Percentiles rank a stretch among this genome's conserved stretches.
Conservation (phyloP, 208 protist species). For the Leishmania martiniquensis region DNA sequence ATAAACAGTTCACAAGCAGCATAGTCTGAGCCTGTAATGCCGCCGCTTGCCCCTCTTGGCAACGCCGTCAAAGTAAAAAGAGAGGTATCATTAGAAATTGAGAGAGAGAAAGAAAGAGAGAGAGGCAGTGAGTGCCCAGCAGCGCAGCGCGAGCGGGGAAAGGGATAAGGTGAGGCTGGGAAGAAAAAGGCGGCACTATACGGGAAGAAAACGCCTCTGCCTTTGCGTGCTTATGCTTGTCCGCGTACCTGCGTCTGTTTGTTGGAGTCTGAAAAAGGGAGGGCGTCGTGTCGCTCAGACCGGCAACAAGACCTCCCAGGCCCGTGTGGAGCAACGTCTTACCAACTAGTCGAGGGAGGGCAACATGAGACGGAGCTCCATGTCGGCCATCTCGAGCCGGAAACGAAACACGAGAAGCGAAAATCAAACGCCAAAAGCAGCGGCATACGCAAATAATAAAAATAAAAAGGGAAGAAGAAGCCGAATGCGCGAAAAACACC, state of each 20-base stretch:
- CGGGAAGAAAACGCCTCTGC: not conserved
- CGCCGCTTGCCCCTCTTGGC: too few species aligned
- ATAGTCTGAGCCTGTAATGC: too few species aligned
- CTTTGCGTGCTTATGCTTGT: not conserved
- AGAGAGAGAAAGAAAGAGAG: not conserved
- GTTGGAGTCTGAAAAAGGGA: too few species aligned
- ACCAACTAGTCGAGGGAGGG: not conserved
- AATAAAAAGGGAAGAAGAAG: not conserved
- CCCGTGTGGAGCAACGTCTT: not conserved
- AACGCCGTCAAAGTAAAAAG: not conserved
- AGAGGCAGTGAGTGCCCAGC: not conserved
- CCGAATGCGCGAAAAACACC: not conserved
- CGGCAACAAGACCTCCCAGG: not conserved
- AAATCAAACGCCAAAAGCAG: not conserved
- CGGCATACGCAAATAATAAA: not conserved
- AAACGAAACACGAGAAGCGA: not conserved
- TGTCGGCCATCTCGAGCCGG: too few species aligned
- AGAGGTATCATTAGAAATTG: not conserved
- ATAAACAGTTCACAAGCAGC: too few species aligned
- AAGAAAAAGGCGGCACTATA: not conserved
- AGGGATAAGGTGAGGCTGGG: too few species aligned
- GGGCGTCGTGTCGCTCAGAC: not conserved
- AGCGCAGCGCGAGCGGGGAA: not conserved
- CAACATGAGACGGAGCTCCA: not conserved
- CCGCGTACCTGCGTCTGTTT: not conserved